These are phyloP conservation scores for Magnolia kwangsiensis DNA, from an alignment of 164 flowering plant genomes.

Conservation along the genomic window DNA sequence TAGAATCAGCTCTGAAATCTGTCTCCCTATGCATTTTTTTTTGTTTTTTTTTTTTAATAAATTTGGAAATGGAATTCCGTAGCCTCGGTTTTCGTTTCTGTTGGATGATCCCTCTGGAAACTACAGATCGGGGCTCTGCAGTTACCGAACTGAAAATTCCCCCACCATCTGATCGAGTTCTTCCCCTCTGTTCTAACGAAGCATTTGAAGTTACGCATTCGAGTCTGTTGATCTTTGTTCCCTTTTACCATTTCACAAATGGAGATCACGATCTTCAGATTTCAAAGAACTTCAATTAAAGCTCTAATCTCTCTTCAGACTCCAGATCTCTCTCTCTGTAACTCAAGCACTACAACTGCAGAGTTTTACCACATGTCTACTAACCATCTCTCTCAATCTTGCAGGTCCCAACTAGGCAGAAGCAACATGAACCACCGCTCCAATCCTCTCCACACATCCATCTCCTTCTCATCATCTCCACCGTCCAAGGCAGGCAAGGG, in stretches of 20 bases:
- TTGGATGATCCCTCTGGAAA: not conserved
- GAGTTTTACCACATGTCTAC: no score
- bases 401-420: not conserved
- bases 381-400: not conserved
- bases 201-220: not conserved
- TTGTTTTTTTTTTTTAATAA: no score
- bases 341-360: no score
- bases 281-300: no score
- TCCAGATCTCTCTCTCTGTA: no score
- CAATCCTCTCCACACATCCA: not conserved
- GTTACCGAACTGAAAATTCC: not conserved
- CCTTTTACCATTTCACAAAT: not conserved
- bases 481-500: constrained; percentile 12
- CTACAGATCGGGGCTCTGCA: no score
- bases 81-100: not conserved
- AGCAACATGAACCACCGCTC: constrained; percentile 1
- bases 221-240: not conserved
- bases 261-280: not conserved
- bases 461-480: not conserved
- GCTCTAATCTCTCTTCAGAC: no score
- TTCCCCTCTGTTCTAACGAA: not conserved
- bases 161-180: not conserved
- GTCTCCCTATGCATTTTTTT: not conserved
- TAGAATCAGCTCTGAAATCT: not conserved
- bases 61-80: not conserved